A percentile compares a stretch with the other conserved stretches of the same genome.
Evolutionary conservation across 2,329 filamentous ascomycete species (phyloP).

Genomic region (Cytospora paraplurivora): DNA sequence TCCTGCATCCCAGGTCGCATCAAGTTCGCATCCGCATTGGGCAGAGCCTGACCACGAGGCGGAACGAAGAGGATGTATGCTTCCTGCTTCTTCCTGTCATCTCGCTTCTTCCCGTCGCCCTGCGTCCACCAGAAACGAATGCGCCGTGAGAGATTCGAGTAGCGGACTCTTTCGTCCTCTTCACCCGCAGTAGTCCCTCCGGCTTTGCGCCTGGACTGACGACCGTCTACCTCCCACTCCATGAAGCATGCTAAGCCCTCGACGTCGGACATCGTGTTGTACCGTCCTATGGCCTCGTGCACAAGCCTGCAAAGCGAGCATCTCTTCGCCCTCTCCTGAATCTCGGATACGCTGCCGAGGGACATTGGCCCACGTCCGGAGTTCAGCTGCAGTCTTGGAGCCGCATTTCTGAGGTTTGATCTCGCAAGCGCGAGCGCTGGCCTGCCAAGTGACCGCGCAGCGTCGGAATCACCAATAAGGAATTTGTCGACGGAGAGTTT

Average conservation of each 20-base stretch:
- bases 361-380: background rate
- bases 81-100: background rate
- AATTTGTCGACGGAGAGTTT: background rate
- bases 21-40: background rate
- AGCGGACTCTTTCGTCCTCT: background rate
- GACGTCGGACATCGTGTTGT: background rate
- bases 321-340: background rate
- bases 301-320: background rate
- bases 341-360: background rate
- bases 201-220: background rate
- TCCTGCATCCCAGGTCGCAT: background rate
- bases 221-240: background rate
- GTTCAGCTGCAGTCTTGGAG: background rate
- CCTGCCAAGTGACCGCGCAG: background rate
- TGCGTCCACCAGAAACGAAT: slow-evolving; percentile 3
- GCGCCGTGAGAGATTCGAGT: slow-evolving; percentile 1
- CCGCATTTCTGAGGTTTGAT: background rate
- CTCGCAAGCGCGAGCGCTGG: background rate
- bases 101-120: background rate
- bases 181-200: background rate
- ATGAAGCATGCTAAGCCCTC: background rate
- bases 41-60: background rate
- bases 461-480: background rate
- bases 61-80: background rate
- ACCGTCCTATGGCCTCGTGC: background rate